Base-by-base conservation (phyloP, 2,329 filamentous ascomycete species). In the Colletotrichum sp. region DNA sequence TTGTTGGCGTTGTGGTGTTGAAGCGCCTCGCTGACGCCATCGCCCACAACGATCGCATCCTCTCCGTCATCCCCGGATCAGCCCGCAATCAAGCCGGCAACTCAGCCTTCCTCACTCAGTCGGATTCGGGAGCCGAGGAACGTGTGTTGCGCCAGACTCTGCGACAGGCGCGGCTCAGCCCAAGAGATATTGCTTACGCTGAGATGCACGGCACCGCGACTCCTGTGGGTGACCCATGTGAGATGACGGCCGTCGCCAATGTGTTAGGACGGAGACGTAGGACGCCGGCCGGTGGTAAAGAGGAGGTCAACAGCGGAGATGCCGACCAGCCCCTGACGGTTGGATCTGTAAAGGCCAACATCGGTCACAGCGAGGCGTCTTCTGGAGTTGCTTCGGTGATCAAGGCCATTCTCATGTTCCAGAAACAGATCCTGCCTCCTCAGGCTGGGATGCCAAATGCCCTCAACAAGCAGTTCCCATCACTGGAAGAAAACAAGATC, bases 121-220 rank as follows among this genome's bases (percentile, higher is more conserved):
- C 80, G 2, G 74, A 80, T 55, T 26, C 71, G 1, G 36, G 21
- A 1, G 78, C 80, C 1, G 78, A 80, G 57, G 75, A 77, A 15
- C 67, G 61, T 2, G 69, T 81, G 2, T 92, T 91, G 82, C 88
- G 89, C 78, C 87, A 88, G 70, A 86, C 93, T 8, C 86, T 92
- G 5, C 86, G 87, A 43, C 67, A 72, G 1, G 67, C 71, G 77
- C 81, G 59, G 18, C 68, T 7, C 67, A 26, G 24, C 0, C 78
- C 77, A 77, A 55, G 72, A 75, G 76, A 82, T 7, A 79, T 78
- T 5, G 65, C 67, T 1, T 86, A 84, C 64, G 81, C 86, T 64
- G 86, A 88, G 78, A 82, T 83, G 12, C 87, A 90, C 72, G 88
- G 87, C 2, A 89, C 88, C 0, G 87, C 86, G 6, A 90, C 88